These are phyloP conservation scores for Talaromyces piceae DNA, from an alignment of 2,329 filamentous ascomycete genomes.

Conservation along the genomic window DNA sequence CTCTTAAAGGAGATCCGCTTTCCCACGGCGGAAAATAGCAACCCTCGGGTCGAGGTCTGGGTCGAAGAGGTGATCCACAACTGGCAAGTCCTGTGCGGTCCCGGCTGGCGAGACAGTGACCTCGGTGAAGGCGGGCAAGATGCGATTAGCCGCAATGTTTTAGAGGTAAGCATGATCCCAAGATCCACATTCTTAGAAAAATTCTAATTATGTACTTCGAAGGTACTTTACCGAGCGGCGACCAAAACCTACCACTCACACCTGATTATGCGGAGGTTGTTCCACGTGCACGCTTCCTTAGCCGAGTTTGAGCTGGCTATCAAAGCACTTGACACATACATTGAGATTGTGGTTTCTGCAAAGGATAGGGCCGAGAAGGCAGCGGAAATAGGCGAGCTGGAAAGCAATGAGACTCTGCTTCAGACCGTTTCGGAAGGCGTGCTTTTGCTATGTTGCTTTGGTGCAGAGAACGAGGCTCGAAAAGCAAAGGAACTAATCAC, in stretches of 20 bases:
- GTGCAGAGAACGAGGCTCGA: constrained; percentile 64
- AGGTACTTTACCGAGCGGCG: constrained; percentile 82
- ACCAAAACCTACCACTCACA: constrained; percentile 96
- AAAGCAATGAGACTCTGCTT: constrained; percentile 69
- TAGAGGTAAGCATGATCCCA: constrained; percentile 49
- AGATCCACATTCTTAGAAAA: neutral
- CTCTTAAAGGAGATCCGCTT: constrained; percentile 74
- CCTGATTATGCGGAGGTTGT: constrained; percentile 74
- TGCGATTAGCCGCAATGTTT: constrained; percentile 63
- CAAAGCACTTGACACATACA: constrained; percentile 84
- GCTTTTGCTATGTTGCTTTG: constrained; percentile 73
- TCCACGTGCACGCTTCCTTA: constrained; percentile 76
- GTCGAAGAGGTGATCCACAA: constrained; percentile 72
- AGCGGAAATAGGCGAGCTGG: constrained; percentile 58
- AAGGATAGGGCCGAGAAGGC: constrained; percentile 75
- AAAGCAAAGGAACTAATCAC: constrained; percentile 66
- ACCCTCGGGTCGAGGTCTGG: constrained; percentile 74
- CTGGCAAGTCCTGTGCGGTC: constrained; percentile 74
- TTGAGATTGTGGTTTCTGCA: constrained; percentile 77
- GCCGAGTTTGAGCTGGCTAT: constrained; percentile 90
- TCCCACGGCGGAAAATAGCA: constrained; percentile 71
- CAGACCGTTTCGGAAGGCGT: constrained; percentile 75
- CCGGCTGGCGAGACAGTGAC: constrained; percentile 71
- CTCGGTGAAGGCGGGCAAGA: constrained; percentile 74
- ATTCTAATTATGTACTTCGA: constrained; percentile 4